Percentiles rank a stretch among this genome's conserved stretches.
Evolutionary conservation across 2,329 filamentous ascomycete species (phyloP).

Genomic region (Hypoxylon sp.): DNA sequence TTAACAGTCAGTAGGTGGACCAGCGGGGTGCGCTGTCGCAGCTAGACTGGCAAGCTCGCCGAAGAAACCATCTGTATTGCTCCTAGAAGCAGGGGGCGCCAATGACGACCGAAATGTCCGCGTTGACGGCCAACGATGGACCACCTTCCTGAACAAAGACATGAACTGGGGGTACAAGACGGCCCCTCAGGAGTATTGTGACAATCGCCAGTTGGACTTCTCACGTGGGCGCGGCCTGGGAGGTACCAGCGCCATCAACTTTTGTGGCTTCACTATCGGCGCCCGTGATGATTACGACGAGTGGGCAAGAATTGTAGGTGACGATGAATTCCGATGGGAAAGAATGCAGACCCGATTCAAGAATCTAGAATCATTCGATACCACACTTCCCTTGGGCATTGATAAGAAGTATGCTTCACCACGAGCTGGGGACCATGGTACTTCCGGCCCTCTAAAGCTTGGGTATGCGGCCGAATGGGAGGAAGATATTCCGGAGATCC

Average conservation of each 20-base stretch:
- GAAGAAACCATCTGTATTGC: constrained; percentile 66
- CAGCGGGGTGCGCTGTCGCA: constrained; percentile 71
- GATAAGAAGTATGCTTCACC: constrained; percentile 65
- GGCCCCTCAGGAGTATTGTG: constrained; percentile 61
- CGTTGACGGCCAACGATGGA: constrained; percentile 68
- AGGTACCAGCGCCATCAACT: constrained; percentile 68
- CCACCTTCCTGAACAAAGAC: constrained; percentile 63
- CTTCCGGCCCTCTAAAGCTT: constrained; percentile 63
- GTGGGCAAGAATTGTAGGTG: constrained; percentile 70
- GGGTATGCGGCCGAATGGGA: constrained; percentile 66
- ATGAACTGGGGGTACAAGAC: constrained; percentile 70
- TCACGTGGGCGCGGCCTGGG: constrained; percentile 66
- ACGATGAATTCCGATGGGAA: constrained; percentile 70
- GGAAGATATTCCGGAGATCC: constrained; percentile 60
- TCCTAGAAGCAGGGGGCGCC: constrained; percentile 71
- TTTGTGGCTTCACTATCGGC: constrained; percentile 68
- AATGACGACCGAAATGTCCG: constrained; percentile 64
- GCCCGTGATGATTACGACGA: constrained; percentile 73
- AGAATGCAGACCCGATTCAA: constrained; percentile 66
- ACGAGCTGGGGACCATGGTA: constrained; percentile 63
- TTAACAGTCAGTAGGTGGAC: constrained; percentile 63
- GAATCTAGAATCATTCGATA: constrained; percentile 68
- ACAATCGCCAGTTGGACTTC: constrained; percentile 63
- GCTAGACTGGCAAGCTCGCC: constrained; percentile 64
- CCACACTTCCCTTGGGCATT: constrained; percentile 55